These are phyloP conservation scores for Chlorella sp. DNA, from an alignment of 139 green algal species.

Conservation along the genomic window DNA sequence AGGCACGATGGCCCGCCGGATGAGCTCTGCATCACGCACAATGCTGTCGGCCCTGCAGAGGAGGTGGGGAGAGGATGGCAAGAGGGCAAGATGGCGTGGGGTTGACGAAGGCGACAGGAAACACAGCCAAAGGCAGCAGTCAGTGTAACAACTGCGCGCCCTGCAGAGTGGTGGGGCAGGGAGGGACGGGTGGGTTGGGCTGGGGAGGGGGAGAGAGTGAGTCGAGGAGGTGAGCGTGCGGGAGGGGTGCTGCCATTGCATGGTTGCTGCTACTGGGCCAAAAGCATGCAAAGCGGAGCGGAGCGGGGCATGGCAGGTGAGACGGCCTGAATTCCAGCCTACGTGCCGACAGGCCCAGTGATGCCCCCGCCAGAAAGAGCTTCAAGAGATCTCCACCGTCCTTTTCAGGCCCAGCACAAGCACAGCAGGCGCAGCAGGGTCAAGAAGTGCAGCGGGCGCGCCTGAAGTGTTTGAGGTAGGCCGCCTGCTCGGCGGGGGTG, in stretches of 20 bases:
- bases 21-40: constrained; percentile 84
- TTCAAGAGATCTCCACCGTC: too few relatives aligned
- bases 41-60: constrained; percentile 89
- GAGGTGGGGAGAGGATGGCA: background rate
- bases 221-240: too few relatives aligned
- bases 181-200: background rate
- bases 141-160: background rate
- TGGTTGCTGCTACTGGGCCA: too few relatives aligned
- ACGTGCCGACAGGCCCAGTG: background rate
- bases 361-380: background rate
- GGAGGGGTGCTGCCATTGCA: too few relatives aligned
- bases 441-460: background rate
- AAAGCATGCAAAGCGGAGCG: too few relatives aligned
- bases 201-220: too few relatives aligned
- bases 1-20: constrained; percentile 78
- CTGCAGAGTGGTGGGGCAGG: background rate
- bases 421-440: background rate
- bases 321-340: too few relatives aligned
- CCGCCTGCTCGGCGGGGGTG: constrained; percentile 73
- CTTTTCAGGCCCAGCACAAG: too few relatives aligned
- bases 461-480: constrained; percentile 80
- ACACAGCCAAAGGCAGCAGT: background rate
- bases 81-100: background rate
- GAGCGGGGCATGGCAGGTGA: too few relatives aligned
- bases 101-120: background rate